Conservation (phyloP, 2,329 filamentous ascomycete species). For the Trichoderma citrinoviride region DNA sequence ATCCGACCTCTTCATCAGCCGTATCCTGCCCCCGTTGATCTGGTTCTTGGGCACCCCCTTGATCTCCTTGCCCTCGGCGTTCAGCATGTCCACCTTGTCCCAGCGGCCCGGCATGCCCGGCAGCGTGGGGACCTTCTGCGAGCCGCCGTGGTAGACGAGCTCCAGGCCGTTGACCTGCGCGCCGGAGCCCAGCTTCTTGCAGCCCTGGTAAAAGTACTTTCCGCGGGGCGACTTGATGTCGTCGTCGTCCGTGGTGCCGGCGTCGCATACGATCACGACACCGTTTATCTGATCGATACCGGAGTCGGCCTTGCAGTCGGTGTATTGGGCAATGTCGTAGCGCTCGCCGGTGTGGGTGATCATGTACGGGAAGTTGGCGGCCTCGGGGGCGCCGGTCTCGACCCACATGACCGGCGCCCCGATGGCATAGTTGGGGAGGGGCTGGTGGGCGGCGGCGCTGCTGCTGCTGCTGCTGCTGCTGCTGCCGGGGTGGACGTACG, state of each 20-base stretch:
- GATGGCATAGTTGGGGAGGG: not conserved
- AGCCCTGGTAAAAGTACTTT: constrained; percentile 1
- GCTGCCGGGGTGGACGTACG: not conserved
- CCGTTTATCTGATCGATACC: constrained; percentile 19
- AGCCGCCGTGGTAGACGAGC: not conserved
- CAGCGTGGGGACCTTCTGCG: not conserved
- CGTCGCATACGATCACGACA: not conserved
- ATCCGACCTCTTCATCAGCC: constrained; percentile 11
- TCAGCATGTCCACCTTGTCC: not conserved
- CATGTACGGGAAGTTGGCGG: not conserved
- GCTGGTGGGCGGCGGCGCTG: not conserved
- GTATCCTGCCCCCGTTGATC: constrained; percentile 12
- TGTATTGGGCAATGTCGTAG: not conserved
- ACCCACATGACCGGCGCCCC: not conserved
- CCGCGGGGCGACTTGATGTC: not conserved
- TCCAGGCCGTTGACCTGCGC: constrained; percentile 15
- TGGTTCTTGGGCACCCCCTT: constrained; percentile 3
- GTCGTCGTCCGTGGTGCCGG: not conserved
- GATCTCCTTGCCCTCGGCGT: not conserved
- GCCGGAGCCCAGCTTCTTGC: constrained; percentile 5
- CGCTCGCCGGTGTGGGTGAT: not conserved
- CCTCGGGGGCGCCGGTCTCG: not conserved
- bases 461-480: no score
- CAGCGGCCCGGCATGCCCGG: constrained; percentile 7
- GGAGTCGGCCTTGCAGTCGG: not conserved